Evolutionary conservation across 768 basidiomycete genomes (phyloP).

Genomic region (Agaricus bisporus): DNA sequence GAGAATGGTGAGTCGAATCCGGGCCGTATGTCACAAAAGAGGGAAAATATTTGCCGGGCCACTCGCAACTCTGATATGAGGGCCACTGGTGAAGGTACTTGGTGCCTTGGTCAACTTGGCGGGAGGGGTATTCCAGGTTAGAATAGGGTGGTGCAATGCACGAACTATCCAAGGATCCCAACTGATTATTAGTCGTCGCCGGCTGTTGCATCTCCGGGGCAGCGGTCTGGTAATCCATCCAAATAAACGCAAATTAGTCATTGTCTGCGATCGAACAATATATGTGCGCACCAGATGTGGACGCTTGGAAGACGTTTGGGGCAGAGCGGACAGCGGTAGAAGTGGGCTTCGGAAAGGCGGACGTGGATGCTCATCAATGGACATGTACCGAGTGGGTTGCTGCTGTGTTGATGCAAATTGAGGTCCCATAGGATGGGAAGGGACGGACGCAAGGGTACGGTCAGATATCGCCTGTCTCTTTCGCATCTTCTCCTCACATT

Average conservation of each 20-base stretch:
- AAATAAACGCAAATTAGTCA: no score
- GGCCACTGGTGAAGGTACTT: not conserved
- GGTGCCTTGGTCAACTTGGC: not conserved
- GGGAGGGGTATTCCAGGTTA: not conserved
- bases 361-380: constrained; percentile 6
- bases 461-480: not conserved
- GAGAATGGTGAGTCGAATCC: not conserved
- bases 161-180: not conserved
- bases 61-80: not conserved
- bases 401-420: not conserved
- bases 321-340: constrained; percentile 17
- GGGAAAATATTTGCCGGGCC: not conserved
- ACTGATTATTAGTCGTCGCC: not conserved
- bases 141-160: not conserved
- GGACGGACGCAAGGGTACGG: not conserved
- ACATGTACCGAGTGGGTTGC: not conserved
- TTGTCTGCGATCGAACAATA: not conserved
- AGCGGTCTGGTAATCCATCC: not conserved
- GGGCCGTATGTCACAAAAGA: not conserved
- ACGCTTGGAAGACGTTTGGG: constrained; percentile 1
- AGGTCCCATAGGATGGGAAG: not conserved
- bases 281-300: not conserved
- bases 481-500: not conserved
- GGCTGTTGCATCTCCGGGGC: not conserved
- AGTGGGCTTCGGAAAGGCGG: constrained; percentile 25